Conservation (phyloP, 768 basidiomycete species). For the Favolaschia claudopus region DNA sequence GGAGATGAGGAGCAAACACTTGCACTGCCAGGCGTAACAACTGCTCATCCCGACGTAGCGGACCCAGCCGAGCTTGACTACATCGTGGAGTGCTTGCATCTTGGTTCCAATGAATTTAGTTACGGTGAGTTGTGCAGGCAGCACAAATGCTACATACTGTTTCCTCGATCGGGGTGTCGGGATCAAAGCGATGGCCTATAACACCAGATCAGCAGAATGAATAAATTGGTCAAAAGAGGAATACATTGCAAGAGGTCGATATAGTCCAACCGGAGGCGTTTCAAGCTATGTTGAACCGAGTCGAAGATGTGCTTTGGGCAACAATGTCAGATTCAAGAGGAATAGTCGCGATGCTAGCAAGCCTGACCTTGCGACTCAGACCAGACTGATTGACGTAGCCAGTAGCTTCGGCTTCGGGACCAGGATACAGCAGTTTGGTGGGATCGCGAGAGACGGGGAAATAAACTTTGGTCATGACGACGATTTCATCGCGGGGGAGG, state of each 20-base stretch:
- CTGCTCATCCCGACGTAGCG: constrained; percentile 68
- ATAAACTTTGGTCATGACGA: constrained; percentile 49
- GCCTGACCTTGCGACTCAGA: constrained; percentile 41
- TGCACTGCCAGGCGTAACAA: constrained; percentile 62
- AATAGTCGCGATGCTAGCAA: not conserved
- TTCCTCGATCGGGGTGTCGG: constrained; percentile 58
- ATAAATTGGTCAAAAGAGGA: not conserved
- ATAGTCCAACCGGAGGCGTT: constrained; percentile 56
- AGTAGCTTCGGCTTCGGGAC: not conserved
- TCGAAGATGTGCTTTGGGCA: constrained; percentile 63
- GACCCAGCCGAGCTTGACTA: constrained; percentile 67
- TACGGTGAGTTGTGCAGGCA: not conserved
- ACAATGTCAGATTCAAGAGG: constrained; percentile 45
- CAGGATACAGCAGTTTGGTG: not conserved
- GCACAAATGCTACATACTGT: constrained; percentile 32
- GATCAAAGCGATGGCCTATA: constrained; percentile 57
- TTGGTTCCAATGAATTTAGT: constrained; percentile 39
- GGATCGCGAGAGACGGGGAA: constrained; percentile 10
- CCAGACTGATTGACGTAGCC: constrained; percentile 37
- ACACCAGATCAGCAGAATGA: not conserved
- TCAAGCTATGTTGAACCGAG: constrained; percentile 49
- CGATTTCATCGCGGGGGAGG: constrained; percentile 46
- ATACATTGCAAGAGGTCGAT: constrained; percentile 64
- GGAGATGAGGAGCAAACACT: constrained; percentile 13
- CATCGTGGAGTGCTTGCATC: too few relatives aligned